phyloP scores from a whole-genome alignment of 176 grass and related monocot genomes.

The Neostapfia colusana region DNA sequence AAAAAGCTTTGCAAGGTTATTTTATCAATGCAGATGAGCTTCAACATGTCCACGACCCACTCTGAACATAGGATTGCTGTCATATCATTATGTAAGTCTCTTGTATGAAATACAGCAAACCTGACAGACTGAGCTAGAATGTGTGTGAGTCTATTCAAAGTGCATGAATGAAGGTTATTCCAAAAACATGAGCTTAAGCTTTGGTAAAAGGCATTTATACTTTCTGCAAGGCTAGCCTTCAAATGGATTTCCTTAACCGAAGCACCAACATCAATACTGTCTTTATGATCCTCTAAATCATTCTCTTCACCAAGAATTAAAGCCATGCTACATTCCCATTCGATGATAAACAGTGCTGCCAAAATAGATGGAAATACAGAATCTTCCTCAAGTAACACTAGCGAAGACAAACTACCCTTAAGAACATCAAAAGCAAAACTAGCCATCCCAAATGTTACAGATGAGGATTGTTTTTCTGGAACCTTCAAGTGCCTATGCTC shows the following conservation, averaged over 20 bases:
- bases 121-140: conserved; percentile 79
- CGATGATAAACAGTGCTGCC: conserved; percentile 69
- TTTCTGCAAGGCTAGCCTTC: conserved; percentile 57
- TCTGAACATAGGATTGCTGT: conserved; percentile 57
- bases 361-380: conserved; percentile 62
- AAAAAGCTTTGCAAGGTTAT: conserved; percentile 62
- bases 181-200: conserved; percentile 65
- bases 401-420: conserved; percentile 64
- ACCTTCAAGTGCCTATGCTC: conserved; percentile 38
- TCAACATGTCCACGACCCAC: conserved; percentile 67
- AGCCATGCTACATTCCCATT: conserved; percentile 80
- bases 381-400: conserved; percentile 52
- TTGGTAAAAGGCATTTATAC: conserved; percentile 53
- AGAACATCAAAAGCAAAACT: conserved; percentile 66
- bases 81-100: conserved; percentile 38
- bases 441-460: conserved; percentile 48
- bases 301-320: conserved; percentile 39
- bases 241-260: conserved; percentile 42
- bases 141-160: conserved; percentile 54
- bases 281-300: conserved; percentile 33
- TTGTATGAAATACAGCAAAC: conserved; percentile 64
- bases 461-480: conserved; percentile 40
- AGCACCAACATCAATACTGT: conserved; percentile 22
- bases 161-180: conserved; percentile 48
- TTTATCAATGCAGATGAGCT: conserved; percentile 55